Evolutionary conservation across 169 alveolate genomes (phyloP).

Genomic region (Plasmodium berghei): DNA sequence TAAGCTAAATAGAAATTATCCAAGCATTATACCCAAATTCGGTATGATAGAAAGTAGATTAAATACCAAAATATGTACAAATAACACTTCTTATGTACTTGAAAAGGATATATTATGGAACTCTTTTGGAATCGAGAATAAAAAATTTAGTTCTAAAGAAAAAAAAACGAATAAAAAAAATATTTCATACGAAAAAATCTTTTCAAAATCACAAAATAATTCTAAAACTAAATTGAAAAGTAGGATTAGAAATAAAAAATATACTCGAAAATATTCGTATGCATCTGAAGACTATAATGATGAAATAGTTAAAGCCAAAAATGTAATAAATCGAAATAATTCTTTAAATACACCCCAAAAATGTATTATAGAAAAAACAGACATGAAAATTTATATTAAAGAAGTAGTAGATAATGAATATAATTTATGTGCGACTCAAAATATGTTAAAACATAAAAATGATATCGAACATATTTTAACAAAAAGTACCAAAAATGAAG

Average conservation of each 20-base stretch:
- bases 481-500: too few species aligned
- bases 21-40: neutral
- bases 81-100: neutral
- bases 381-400: neutral
- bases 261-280: neutral
- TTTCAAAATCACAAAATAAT: conserved; percentile 16
- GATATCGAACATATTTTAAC: neutral
- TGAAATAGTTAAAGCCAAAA: neutral
- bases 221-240: neutral
- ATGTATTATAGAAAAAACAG: neutral
- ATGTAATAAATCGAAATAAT: too few species aligned
- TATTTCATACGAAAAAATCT: conserved; percentile 3
- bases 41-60: neutral
- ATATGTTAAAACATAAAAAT: neutral
- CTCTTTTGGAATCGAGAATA: neutral
- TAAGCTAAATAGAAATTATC: neutral
- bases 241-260: neutral
- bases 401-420: neutral
- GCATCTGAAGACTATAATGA: neutral
- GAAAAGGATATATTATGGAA: neutral
- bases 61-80: neutral
- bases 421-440: neutral
- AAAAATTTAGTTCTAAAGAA: conserved; percentile 4
- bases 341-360: neutral
- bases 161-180: neutral